Conservation (phyloP, 129 eudicot genomes). For the Apium graveolens region DNA sequence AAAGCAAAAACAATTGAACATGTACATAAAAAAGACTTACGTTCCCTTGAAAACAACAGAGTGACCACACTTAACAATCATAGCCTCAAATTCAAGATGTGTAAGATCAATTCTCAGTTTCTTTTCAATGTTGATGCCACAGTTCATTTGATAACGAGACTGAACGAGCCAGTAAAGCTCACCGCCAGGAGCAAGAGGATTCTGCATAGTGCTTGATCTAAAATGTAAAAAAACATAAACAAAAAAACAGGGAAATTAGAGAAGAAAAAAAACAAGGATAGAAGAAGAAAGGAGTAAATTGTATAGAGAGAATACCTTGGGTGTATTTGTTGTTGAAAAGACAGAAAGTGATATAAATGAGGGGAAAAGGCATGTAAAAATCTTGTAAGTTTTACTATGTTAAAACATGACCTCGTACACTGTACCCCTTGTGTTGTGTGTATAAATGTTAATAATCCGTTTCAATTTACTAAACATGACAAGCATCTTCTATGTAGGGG, state of each 20-base stretch:
- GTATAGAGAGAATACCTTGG: not conserved
- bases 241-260: not conserved
- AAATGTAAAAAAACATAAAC: no score
- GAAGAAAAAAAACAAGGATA: not conserved
- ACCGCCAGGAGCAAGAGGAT: not conserved
- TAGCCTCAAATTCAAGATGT: constrained; percentile 14
- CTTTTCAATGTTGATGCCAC: constrained; percentile 13
- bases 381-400: not conserved
- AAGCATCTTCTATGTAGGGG: no score
- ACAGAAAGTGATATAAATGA: not conserved
- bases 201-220: not conserved
- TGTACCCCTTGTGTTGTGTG: not conserved
- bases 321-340: not conserved
- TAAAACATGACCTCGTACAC: not conserved
- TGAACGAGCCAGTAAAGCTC: not conserved
- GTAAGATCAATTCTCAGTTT: constrained; percentile 15
- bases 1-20: not conserved
- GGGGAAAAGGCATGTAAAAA: not conserved
- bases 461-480: no score
- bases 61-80: constrained; percentile 16
- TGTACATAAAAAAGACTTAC: constrained; percentile 14
- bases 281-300: not conserved
- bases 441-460: not conserved
- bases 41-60: constrained; percentile 24
- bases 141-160: not conserved